These are phyloP conservation scores for Phytophthora citricola DNA, from an alignment of 352 stramenopile species.

Conservation along the genomic window DNA sequence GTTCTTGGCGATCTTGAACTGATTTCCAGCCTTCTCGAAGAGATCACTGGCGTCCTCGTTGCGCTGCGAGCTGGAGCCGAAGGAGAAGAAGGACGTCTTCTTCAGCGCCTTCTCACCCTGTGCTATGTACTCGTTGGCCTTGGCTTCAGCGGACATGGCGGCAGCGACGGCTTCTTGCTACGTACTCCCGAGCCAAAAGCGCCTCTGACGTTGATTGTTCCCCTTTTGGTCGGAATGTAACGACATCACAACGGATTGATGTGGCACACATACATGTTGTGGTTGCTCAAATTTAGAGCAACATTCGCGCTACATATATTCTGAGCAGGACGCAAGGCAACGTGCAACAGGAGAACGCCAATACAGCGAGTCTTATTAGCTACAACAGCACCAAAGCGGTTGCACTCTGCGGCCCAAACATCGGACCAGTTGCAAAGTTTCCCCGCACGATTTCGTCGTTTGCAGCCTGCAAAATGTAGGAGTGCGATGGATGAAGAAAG, in stretches of 20 bases:
- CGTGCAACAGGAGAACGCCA: too few relatives aligned
- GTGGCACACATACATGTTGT: conserved; percentile 4
- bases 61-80: conserved; percentile 93
- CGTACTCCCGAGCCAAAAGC: neutral
- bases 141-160: conserved; percentile 74
- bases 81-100: conserved; percentile 97
- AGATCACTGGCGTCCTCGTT: conserved; percentile 96
- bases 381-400: neutral
- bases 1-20: conserved; percentile 97
- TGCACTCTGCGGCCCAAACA: too few relatives aligned
- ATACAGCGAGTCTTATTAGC: too few relatives aligned
- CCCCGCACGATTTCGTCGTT: too few relatives aligned
- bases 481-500: too few relatives aligned
- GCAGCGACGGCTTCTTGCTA: neutral
- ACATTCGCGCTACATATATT: too few relatives aligned
- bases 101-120: conserved; percentile 91
- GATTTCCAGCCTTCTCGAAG: conserved; percentile 95
- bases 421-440: too few relatives aligned
- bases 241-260: conserved; percentile 5
- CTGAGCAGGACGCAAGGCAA: too few relatives aligned
- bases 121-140: conserved; percentile 77
- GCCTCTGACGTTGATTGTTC: conserved; percentile 9
- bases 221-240: conserved; percentile 21
- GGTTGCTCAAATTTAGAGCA: too few relatives aligned
- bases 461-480: too few relatives aligned